These are phyloP conservation scores for Besnoitia besnoiti DNA, from an alignment of 169 alveolate species.

Conservation along the genomic window DNA sequence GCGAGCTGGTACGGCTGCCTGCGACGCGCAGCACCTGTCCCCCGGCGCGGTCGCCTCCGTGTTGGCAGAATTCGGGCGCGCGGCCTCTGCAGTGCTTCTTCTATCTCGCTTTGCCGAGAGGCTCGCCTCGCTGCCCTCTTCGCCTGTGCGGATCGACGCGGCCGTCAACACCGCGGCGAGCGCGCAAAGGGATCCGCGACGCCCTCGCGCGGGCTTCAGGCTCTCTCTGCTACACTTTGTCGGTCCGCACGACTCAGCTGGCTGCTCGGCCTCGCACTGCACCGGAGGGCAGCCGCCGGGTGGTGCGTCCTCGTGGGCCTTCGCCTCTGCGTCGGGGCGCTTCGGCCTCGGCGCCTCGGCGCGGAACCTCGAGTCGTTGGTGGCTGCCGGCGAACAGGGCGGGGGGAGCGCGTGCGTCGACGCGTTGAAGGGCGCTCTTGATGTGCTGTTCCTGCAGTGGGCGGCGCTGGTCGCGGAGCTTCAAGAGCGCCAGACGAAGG, in stretches of 20 bases:
- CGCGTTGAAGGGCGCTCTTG: not conserved
- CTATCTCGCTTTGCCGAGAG: not conserved
- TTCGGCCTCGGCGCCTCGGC: not conserved
- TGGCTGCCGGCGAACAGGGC: too few species aligned
- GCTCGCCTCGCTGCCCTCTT: not conserved
- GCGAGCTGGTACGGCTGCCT: not conserved
- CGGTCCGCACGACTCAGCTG: not conserved
- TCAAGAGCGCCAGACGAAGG: not conserved
- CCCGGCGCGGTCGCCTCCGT: not conserved
- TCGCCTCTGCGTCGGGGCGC: not conserved
- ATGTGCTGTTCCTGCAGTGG: not conserved
- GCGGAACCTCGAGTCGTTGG: too few species aligned
- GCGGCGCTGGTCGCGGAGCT: not conserved
- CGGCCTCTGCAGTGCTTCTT: conserved; percentile 21
- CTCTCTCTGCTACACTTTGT: not conserved
- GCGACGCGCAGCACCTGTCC: not conserved
- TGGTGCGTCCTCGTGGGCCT: too few species aligned
- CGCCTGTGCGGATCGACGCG: not conserved
- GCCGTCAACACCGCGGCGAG: too few species aligned
- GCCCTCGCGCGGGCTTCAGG: not conserved
- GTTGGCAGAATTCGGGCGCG: not conserved
- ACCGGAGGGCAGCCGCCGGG: too few species aligned
- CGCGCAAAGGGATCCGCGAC: too few species aligned
- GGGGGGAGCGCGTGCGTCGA: conserved; percentile 1
- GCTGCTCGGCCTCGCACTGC: too few species aligned